A percentile compares a stretch with the other conserved stretches of the same genome.
phyloP scores from a whole-genome alignment of 1,139 yeast genomes.

The Williopsis jadinii region DNA sequence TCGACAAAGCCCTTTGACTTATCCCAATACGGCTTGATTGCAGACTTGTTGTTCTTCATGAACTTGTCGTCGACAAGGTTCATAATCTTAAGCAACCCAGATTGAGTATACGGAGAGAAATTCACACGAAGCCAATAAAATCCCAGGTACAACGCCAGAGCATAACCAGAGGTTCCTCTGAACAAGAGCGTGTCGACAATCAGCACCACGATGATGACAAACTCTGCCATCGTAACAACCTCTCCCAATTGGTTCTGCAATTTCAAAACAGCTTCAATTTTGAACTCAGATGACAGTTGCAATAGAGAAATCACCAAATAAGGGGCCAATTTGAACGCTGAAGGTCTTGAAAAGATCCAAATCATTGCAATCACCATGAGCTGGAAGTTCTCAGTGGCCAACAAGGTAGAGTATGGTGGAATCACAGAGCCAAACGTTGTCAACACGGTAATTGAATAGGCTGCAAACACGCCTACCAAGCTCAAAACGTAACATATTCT shows the following conservation, averaged over 20 bases:
- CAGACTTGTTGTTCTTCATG: constrained; percentile 24
- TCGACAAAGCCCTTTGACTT: constrained; percentile 25
- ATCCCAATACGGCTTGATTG: constrained; percentile 23
- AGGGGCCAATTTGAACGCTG: constrained; percentile 61
- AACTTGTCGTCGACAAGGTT: constrained; percentile 24
- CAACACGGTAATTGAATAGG: constrained; percentile 47
- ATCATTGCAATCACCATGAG: constrained; percentile 43
- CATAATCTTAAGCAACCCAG: constrained; percentile 24
- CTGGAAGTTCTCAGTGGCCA: constrained; percentile 68
- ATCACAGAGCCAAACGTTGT: constrained; percentile 49
- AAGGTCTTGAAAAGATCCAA: constrained; percentile 60
- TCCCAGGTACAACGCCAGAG: constrained; percentile 45
- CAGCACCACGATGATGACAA: constrained; percentile 45
- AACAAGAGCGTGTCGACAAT: constrained; percentile 52
- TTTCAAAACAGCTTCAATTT: constrained; percentile 36
- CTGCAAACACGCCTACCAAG: constrained; percentile 47
- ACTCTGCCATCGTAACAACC: constrained; percentile 54
- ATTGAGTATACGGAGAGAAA: constrained; percentile 32
- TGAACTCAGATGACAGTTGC: constrained; percentile 41
- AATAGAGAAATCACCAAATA: constrained; percentile 47
- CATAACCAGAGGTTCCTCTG: constrained; percentile 64
- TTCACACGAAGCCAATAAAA: constrained; percentile 66
- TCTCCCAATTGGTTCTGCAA: constrained; percentile 37
- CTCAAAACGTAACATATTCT: constrained; percentile 44
- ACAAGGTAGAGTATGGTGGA: constrained; percentile 51